Evolutionary conservation across 192 early-diverging fungal genomes (phyloP).

Genomic region (Gaertneriomyces sp.): DNA sequence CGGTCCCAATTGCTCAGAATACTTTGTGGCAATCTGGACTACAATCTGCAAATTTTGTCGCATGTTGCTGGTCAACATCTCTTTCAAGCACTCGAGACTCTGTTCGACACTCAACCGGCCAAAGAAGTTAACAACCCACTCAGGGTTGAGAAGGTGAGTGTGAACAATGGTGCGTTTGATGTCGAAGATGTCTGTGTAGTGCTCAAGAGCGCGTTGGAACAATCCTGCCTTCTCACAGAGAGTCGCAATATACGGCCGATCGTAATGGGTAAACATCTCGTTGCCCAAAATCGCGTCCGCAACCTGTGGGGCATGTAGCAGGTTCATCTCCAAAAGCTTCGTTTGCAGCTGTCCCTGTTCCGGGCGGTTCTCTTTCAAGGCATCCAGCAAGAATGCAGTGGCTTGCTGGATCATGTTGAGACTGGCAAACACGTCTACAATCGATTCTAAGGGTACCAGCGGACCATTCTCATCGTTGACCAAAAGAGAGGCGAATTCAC

Average conservation of each 20-base stretch:
- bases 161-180: constrained; percentile 94
- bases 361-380: constrained; percentile 87
- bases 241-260: constrained; percentile 81
- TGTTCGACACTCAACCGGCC: constrained; percentile 94
- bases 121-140: constrained; percentile 96
- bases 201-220: constrained; percentile 92
- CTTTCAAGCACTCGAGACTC: constrained; percentile 88
- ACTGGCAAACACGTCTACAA: constrained; percentile 89
- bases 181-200: constrained; percentile 93
- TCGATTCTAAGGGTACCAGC: constrained; percentile 80
- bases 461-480: constrained; percentile 79
- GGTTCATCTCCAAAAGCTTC: constrained; percentile 93
- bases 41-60: constrained; percentile 95
- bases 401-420: constrained; percentile 95
- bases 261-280: constrained; percentile 94
- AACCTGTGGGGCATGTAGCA: constrained; percentile 94
- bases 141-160: constrained; percentile 75
- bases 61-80: constrained; percentile 88
- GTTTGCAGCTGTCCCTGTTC: constrained; percentile 93
- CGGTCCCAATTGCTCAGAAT: constrained; percentile 90
- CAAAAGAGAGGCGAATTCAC: constrained; percentile 86
- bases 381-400: constrained; percentile 94
- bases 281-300: constrained; percentile 98
- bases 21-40: constrained; percentile 94
- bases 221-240: constrained; percentile 98